Evolutionary conservation across 2,329 filamentous ascomycete genomes (phyloP).

Genomic region (Verticillium nonalfalfae): DNA sequence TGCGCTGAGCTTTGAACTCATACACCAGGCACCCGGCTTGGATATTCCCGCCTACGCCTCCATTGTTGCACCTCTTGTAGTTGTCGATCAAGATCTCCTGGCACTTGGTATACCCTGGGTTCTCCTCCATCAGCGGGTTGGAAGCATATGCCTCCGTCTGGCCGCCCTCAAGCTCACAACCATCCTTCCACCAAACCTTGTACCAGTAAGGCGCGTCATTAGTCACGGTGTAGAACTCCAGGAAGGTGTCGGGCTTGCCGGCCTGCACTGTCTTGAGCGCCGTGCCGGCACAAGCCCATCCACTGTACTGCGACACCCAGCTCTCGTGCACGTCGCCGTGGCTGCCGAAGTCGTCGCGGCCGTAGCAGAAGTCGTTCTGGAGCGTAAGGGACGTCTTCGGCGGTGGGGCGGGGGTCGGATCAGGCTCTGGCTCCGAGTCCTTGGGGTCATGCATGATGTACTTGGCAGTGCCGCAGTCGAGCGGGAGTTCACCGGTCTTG

Average conservation of each 20-base stretch:
- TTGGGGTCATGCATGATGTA: not conserved
- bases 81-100: not conserved
- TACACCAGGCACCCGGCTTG: not conserved
- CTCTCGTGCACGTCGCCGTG: not conserved
- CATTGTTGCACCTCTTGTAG: not conserved
- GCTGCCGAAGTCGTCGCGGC: not conserved
- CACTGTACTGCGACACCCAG: not conserved
- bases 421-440: not conserved
- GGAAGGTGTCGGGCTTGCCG: not conserved
- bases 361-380: not conserved
- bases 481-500: not conserved
- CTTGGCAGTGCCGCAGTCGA: not conserved
- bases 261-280: not conserved
- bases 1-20: not conserved
- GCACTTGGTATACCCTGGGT: not conserved
- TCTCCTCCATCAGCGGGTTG: not conserved
- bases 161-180: not conserved
- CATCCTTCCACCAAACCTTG: not conserved
- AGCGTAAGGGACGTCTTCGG: not conserved
- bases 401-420: no score
- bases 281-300: not conserved
- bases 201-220: not conserved
- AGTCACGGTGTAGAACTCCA: not conserved
- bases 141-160: not conserved
- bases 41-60: not conserved